Evolutionary conservation across 208 protist species (phyloP).

Genomic region (Kentomonas sorsogonicus): DNA sequence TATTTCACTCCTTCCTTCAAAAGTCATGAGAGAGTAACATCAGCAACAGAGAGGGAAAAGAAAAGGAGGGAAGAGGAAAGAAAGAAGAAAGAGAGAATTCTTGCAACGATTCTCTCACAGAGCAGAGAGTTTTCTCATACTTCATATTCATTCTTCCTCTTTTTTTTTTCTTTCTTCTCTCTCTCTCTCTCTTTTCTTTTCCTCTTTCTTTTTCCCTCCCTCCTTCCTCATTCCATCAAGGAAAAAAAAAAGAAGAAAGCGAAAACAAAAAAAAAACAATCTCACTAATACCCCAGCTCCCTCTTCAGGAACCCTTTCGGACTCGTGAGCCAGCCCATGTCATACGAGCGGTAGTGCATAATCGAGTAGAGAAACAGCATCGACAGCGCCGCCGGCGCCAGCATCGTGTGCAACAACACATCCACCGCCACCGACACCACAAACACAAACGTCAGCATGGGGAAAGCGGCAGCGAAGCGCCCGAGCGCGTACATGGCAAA

Average conservation of each 20-base stretch:
- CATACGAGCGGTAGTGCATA: constrained; percentile 71
- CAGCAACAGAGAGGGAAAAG: too few relatives aligned
- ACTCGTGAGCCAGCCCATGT: constrained; percentile 87
- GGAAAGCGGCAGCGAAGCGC: constrained; percentile 68
- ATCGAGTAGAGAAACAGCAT: constrained; percentile 84
- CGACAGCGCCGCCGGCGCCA: constrained; percentile 72
- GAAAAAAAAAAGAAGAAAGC: neutral
- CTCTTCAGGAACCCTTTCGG: constrained; percentile 81
- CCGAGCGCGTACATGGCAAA: constrained; percentile 69
- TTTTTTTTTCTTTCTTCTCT: constrained; percentile 7
- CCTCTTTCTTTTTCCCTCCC: neutral
- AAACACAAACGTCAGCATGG: constrained; percentile 62
- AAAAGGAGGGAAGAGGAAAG: too few relatives aligned
- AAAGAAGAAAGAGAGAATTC: too few relatives aligned
- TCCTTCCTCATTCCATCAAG: neutral
- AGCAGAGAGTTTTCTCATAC: too few relatives aligned
- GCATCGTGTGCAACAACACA: constrained; percentile 81
- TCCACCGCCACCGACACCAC: constrained; percentile 53
- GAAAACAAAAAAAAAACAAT: constrained; percentile 4
- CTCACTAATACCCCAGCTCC: constrained; percentile 74
- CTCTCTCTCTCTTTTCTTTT: neutral
- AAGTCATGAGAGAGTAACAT: too few relatives aligned
- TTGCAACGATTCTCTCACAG: too few relatives aligned
- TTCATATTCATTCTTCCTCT: constrained; percentile 4
- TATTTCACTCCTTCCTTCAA: neutral